Percentiles rank a stretch among this genome's conserved stretches.
Conservation (phyloP, 345 rosid genomes). For the Camelina laxa region DNA sequence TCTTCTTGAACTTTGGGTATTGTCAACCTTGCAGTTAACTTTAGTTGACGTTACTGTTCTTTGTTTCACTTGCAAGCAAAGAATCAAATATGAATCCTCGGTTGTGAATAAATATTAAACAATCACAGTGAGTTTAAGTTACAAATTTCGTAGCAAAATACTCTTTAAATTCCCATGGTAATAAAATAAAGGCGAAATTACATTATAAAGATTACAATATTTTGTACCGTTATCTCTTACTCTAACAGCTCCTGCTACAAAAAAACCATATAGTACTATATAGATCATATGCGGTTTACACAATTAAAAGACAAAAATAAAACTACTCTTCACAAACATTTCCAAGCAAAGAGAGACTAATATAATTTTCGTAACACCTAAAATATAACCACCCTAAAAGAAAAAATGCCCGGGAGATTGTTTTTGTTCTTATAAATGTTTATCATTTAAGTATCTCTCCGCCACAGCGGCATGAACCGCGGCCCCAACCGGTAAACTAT, state of each 20-base stretch:
- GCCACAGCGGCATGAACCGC: conserved; percentile 81
- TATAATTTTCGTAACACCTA: conserved; percentile 19
- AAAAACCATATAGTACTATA: neutral
- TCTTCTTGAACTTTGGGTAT: conserved; percentile 28
- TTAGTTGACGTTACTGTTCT: conserved; percentile 15
- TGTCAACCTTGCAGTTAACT: conserved; percentile 26
- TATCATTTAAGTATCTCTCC: conserved; percentile 74
- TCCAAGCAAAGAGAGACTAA: conserved; percentile 3
- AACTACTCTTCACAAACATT: conserved; percentile 22
- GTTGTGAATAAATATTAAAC: neutral
- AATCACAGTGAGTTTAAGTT: too few relatives aligned
- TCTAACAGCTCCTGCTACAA: neutral
- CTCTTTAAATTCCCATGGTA: too few relatives aligned
- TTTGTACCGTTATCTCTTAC: neutral
- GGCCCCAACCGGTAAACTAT: conserved; percentile 79
- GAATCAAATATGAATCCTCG: conserved; percentile 31
- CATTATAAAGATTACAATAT: neutral
- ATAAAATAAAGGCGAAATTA: neutral
- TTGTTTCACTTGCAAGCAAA: conserved; percentile 24
- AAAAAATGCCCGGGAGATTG: neutral
- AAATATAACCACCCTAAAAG: conserved; percentile 12
- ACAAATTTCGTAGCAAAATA: too few relatives aligned
- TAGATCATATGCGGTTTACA: conserved; percentile 7
- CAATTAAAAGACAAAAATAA: neutral
- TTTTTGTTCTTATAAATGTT: conserved; percentile 3